Percentiles rank a stretch among this genome's conserved stretches.
Evolutionary conservation across 768 basidiomycete genomes (phyloP).

Genomic region (Clavulina sp.): DNA sequence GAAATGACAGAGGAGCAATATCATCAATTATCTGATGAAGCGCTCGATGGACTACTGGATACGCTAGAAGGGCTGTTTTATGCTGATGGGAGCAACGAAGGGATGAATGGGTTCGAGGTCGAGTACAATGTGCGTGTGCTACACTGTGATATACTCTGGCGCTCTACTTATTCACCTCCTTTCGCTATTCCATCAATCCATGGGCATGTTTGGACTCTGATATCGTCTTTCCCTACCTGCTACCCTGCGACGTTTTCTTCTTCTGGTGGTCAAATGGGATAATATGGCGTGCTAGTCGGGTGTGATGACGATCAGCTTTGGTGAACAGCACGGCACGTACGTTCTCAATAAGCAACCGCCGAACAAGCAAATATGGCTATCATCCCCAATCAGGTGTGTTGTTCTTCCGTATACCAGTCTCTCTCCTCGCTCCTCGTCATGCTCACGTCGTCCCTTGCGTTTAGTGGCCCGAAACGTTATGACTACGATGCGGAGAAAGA

Average conservation of each 20-base stretch:
- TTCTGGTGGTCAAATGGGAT: neutral
- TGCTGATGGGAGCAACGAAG: constrained; percentile 33
- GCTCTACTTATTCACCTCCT: too few species aligned
- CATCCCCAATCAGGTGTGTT: constrained; percentile 61
- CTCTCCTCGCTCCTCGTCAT: neutral
- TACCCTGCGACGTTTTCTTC: constrained; percentile 1
- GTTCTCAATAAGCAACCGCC: constrained; percentile 96
- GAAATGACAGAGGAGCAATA: constrained; percentile 48
- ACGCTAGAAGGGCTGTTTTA: constrained; percentile 49
- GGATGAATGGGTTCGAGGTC: constrained; percentile 56
- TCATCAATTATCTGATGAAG: constrained; percentile 49
- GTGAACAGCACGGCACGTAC: constrained; percentile 56
- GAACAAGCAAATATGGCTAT: constrained; percentile 94
- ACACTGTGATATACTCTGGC: neutral
- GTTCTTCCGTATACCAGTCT: neutral
- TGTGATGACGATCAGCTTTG: constrained; percentile 71
- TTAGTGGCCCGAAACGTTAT: constrained; percentile 82
- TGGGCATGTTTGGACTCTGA: neutral
- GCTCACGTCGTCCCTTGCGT: neutral
- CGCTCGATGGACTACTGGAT: constrained; percentile 64
- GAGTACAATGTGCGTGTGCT: constrained; percentile 62
- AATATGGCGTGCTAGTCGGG: constrained; percentile 42
- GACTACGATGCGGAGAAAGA: constrained; percentile 43
- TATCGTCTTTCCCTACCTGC: neutral
- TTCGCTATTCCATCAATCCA: neutral